Evolutionary conservation across 441 rosid genomes (phyloP).

Genomic region (Adansonia rubrostipa): DNA sequence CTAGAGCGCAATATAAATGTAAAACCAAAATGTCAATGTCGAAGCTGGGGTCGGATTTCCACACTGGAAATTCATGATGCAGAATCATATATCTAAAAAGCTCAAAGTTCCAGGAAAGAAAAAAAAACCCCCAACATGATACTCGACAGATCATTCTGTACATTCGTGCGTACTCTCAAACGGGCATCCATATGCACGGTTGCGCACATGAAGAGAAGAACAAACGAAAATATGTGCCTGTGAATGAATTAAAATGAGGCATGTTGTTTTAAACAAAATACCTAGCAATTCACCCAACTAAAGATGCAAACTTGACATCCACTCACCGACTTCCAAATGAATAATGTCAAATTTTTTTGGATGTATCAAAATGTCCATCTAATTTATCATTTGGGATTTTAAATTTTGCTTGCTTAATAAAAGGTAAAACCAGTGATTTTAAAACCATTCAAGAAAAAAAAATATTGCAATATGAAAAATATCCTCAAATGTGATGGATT

Average conservation of each 20-base stretch:
- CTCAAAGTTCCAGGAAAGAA: background rate
- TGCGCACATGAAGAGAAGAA: background rate
- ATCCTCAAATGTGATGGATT: background rate
- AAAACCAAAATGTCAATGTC: background rate
- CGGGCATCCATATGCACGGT: background rate
- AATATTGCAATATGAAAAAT: background rate
- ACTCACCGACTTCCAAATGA: background rate
- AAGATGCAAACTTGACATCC: background rate
- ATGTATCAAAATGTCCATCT: background rate
- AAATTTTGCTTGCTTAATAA: background rate
- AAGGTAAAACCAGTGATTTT: background rate
- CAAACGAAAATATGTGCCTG: background rate
- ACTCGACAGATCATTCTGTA: background rate
- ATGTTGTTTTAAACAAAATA: constrained; percentile 1
- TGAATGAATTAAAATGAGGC: background rate
- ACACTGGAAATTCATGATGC: background rate
- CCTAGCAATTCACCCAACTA: background rate
- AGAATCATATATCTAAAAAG: background rate
- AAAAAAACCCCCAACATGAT: background rate
- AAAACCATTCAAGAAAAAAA: background rate
- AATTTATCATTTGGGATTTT: background rate
- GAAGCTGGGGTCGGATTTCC: background rate
- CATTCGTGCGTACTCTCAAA: background rate
- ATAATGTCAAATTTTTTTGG: background rate
- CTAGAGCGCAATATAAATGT: background rate